phyloP scores from a whole-genome alignment of 768 basidiomycete genomes.

The Suillus spraguei region DNA sequence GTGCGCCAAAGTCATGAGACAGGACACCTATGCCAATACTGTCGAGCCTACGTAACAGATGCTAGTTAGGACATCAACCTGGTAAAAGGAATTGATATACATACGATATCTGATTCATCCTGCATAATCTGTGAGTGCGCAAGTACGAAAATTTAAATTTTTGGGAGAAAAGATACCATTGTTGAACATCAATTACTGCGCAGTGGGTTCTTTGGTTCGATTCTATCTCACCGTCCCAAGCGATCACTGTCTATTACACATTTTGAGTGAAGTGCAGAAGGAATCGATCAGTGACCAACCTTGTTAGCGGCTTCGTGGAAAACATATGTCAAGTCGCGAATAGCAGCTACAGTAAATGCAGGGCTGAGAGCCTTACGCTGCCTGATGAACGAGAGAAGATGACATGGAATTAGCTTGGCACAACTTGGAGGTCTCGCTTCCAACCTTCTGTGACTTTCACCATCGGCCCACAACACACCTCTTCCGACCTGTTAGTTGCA shows the following conservation, averaged over 20 bases:
- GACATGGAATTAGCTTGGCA: not conserved
- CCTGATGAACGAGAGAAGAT: conserved; percentile 23
- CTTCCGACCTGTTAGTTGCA: conserved; percentile 19
- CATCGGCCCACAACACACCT: conserved; percentile 36
- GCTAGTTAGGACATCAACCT: not conserved
- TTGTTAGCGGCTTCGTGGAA: conserved; percentile 57
- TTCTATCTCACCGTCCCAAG: conserved; percentile 3
- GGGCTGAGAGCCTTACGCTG: conserved; percentile 54
- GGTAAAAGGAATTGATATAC: not conserved
- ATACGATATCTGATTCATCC: not conserved
- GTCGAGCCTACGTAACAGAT: conserved; percentile 36
- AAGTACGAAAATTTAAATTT: not conserved
- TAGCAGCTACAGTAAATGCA: conserved; percentile 54
- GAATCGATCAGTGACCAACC: conserved; percentile 27
- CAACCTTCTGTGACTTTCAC: conserved; percentile 17
- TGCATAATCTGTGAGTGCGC: not conserved
- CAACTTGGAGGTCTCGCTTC: not conserved
- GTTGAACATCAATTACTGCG: not conserved
- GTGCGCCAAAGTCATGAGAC: conserved; percentile 45
- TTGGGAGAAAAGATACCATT: not conserved
- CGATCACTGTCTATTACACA: not conserved
- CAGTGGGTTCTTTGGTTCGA: not conserved
- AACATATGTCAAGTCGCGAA: conserved; percentile 46
- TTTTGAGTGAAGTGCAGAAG: not conserved
- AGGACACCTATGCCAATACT: conserved; percentile 48